Conservation (phyloP, 2,329 filamentous ascomycete genomes). For the Oidium heveae region DNA sequence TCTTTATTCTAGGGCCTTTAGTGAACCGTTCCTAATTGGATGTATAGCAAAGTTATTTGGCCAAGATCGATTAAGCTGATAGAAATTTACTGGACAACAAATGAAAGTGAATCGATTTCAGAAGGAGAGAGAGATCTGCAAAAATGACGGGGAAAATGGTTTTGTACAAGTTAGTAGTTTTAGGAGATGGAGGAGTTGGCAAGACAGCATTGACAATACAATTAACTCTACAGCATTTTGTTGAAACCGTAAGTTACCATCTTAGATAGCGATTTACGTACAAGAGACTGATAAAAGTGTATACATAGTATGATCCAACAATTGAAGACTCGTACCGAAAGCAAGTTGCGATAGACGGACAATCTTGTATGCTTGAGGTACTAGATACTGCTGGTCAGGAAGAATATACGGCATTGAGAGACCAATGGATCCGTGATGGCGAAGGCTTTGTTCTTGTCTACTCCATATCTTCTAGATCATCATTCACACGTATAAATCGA, state of each 20-base stretch:
- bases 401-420: conserved; percentile 87
- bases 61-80: too few species aligned
- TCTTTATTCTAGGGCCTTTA: too few species aligned
- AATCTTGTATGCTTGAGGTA: conserved; percentile 93
- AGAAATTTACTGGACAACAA: too few species aligned
- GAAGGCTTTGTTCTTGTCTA: conserved; percentile 96
- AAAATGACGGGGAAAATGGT: conserved; percentile 54
- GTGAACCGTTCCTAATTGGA: too few species aligned
- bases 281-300: background rate
- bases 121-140: background rate
- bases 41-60: too few species aligned
- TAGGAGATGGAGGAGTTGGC: conserved; percentile 81
- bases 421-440: conserved; percentile 96
- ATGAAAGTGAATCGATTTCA: background rate
- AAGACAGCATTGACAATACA: conserved; percentile 91
- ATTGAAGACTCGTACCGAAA: conserved; percentile 77
- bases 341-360: conserved; percentile 76
- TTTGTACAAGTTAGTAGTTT: conserved; percentile 83
- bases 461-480: conserved; percentile 91
- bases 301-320: conserved; percentile 43
- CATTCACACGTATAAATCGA: conserved; percentile 79
- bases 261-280: background rate
- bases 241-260: conserved; percentile 46
- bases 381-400: conserved; percentile 95
- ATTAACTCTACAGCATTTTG: conserved; percentile 93